phyloP scores from a whole-genome alignment of 192 early-diverging fungal genomes.

The Coemansia sp. region DNA sequence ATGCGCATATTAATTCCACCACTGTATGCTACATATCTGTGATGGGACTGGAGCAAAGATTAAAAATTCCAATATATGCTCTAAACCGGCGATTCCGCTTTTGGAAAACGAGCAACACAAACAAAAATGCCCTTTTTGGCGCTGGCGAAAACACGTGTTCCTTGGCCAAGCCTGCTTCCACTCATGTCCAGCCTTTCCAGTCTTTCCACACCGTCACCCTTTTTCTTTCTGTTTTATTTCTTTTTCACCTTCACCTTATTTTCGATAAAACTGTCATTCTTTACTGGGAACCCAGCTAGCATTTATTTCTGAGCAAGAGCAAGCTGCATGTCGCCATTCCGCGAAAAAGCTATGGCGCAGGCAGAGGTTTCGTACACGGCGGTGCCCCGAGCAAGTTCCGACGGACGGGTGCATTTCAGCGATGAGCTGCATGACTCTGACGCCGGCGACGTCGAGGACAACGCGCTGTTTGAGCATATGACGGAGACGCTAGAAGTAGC shows the following conservation, averaged over 20 bases:
- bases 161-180: too few species aligned
- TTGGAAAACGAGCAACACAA: too few species aligned
- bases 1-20: too few species aligned
- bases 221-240: not conserved
- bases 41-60: too few species aligned
- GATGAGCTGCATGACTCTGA: constrained; percentile 17
- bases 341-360: constrained; percentile 32
- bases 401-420: constrained; percentile 27
- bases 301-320: not conserved
- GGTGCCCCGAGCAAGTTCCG: constrained; percentile 21
- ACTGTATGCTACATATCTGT: too few species aligned
- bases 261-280: too few species aligned
- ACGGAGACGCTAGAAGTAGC: constrained; percentile 32
- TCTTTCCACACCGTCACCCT: too few species aligned
- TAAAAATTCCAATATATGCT: too few species aligned
- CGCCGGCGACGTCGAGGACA: constrained; percentile 47
- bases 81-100: too few species aligned
- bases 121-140: too few species aligned
- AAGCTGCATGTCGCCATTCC: constrained; percentile 16
- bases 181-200: too few species aligned
- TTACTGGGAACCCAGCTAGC: not conserved
- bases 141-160: too few species aligned
- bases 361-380: constrained; percentile 33
- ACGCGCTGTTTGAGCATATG: constrained; percentile 42
- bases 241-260: not conserved